Conservation (phyloP, 176 grass and related monocot species). For the Oryza rufipogon region DNA sequence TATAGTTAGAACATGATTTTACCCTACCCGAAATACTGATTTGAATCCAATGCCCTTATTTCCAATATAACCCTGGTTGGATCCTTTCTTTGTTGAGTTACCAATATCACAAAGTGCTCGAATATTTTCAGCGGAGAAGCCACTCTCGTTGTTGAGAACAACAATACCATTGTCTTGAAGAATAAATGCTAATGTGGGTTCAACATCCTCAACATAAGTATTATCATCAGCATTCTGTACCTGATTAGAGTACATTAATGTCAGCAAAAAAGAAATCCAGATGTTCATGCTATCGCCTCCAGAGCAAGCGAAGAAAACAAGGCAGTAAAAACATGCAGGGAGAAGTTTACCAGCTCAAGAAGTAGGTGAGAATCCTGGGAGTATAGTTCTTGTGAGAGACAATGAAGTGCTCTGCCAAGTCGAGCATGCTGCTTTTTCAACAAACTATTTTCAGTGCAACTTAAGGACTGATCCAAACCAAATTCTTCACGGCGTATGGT, state of each 20-base stretch:
- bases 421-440: slow-evolving; percentile 95
- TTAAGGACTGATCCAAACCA: slow-evolving; percentile 76
- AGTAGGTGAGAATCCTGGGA: slow-evolving; percentile 98
- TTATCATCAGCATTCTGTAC: slow-evolving; percentile 99
- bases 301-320: slow-evolving; percentile 27
- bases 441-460: slow-evolving; percentile 62
- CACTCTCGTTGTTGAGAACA: slow-evolving; percentile 90
- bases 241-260: slow-evolving; percentile 51
- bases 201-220: slow-evolving; percentile 72
- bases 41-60: slow-evolving; percentile 99
- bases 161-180: slow-evolving; percentile 85
- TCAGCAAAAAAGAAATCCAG: slow-evolving; percentile 30
- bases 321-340: slow-evolving; percentile 14
- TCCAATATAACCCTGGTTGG: slow-evolving; percentile 87
- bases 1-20: slow-evolving; percentile 29
- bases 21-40: slow-evolving; percentile 93
- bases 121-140: slow-evolving; percentile 88
- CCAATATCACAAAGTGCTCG: slow-evolving; percentile 97
- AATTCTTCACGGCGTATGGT: slow-evolving; percentile 90
- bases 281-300: background rate
- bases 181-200: slow-evolving; percentile 89
- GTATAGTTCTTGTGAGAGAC: slow-evolving; percentile 95
- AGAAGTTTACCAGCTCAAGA: slow-evolving; percentile 84
- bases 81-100: slow-evolving; percentile 96
- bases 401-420: slow-evolving; percentile 97